A percentile compares a stretch with the other conserved stretches of the same genome.
These are phyloP conservation scores for Paulownia fortunei DNA, from an alignment of 257 asterid species.

Conservation along the genomic window DNA sequence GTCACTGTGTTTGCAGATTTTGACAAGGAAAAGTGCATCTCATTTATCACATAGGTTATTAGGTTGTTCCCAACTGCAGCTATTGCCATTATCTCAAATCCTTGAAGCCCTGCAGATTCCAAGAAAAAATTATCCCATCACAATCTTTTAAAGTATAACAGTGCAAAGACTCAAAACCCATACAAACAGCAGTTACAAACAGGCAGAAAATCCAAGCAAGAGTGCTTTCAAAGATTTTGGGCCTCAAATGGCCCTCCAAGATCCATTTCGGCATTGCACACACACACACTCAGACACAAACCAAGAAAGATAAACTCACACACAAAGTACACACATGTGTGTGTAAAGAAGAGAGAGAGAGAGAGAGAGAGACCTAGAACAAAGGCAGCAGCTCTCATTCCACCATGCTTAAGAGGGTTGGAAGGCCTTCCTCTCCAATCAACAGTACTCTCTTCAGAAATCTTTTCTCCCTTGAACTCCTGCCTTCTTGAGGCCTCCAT, in stretches of 20 bases:
- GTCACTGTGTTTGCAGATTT: constrained; percentile 88
- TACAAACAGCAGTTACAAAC: neutral
- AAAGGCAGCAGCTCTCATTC: constrained; percentile 79
- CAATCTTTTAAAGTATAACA: no score
- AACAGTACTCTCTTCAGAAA: constrained; percentile 37
- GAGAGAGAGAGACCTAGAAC: constrained; percentile 64
- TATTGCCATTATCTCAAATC: constrained; percentile 94
- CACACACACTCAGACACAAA: neutral
- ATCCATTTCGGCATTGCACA: neutral
- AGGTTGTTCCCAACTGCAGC: constrained; percentile 97
- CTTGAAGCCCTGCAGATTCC: constrained; percentile 82
- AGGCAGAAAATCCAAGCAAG: neutral
- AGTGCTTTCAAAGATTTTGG: neutral
- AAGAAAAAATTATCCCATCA: neutral
- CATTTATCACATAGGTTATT: constrained; percentile 83
- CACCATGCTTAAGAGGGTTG: constrained; percentile 79
- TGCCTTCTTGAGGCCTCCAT: constrained; percentile 40
- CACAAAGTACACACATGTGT: neutral
- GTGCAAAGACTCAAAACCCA: no score
- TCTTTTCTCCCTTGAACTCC: constrained; percentile 35
- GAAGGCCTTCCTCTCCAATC: constrained; percentile 95
- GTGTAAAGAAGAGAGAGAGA: constrained; percentile 12
- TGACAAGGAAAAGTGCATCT: constrained; percentile 92
- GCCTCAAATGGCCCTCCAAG: neutral
- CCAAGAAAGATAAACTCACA: no score